Conservation (phyloP, 352 stramenopile species). For the Pythium rhizo-oryzae region DNA sequence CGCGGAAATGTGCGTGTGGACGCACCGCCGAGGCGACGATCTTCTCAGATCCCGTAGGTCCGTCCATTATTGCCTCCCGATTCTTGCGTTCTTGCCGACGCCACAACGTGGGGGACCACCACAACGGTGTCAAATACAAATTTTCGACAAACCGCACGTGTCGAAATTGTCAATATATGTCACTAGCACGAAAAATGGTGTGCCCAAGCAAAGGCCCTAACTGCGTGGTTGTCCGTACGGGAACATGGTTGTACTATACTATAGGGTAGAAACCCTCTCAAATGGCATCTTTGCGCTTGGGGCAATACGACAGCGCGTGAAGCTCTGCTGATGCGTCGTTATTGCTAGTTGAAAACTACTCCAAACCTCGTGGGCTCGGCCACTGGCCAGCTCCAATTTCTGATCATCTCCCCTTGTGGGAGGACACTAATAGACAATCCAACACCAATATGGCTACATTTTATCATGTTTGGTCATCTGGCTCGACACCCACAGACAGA, state of each 20-base stretch:
- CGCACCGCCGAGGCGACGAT: conserved; percentile 73
- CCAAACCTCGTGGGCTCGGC: conserved; percentile 89
- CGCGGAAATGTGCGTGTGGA: not conserved
- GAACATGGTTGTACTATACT: conserved; percentile 19
- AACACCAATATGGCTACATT: not conserved
- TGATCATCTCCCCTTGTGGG: conserved; percentile 79
- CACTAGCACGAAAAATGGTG: conserved; percentile 9
- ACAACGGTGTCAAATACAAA: conserved; percentile 17
- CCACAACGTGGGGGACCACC: conserved; percentile 15
- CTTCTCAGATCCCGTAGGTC: conserved; percentile 71
- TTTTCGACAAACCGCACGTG: conserved; percentile 13
- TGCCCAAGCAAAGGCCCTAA: not conserved
- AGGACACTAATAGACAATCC: conserved; percentile 34
- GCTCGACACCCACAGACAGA: no score
- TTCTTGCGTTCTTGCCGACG: conserved; percentile 22
- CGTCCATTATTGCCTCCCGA: conserved; percentile 54
- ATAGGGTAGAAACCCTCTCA: not conserved
- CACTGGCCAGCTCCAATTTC: conserved; percentile 93
- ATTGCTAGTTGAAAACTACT: conserved; percentile 97
- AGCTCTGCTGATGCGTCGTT: conserved; percentile 94
- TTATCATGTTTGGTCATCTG: not conserved
- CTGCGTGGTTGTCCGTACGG: conserved; percentile 34
- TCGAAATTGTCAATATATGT: conserved; percentile 16
- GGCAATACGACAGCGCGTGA: conserved; percentile 94
- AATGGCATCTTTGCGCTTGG: conserved; percentile 89